Conservation (phyloP, 2,329 filamentous ascomycete species). For the Paecilomyces dactylethromorphus region DNA sequence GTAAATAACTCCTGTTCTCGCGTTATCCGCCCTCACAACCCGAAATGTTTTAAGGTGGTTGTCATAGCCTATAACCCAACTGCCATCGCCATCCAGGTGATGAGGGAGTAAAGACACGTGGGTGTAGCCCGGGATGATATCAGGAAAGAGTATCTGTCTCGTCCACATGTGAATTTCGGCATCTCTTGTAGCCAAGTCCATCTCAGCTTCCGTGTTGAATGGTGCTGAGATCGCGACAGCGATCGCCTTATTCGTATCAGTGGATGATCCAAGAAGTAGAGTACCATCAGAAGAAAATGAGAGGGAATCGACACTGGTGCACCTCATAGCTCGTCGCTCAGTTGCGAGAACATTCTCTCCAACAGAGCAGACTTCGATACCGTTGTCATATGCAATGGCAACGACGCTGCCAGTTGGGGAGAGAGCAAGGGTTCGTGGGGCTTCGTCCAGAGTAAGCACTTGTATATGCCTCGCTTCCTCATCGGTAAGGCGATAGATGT, state of each 20-base stretch:
- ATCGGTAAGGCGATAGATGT: conserved; percentile 68
- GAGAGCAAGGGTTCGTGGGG: conserved; percentile 69
- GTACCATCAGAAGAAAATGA: conserved; percentile 72
- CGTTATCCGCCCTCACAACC: conserved; percentile 67
- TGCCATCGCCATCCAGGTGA: conserved; percentile 52
- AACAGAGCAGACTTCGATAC: conserved; percentile 80
- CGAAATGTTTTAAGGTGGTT: conserved; percentile 70
- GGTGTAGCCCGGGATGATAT: conserved; percentile 71
- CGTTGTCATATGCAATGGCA: conserved; percentile 77
- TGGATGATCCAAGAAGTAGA: conserved; percentile 69
- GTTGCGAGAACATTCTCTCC: conserved; percentile 56
- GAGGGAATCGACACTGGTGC: conserved; percentile 66
- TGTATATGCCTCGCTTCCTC: conserved; percentile 64
- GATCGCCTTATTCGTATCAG: conserved; percentile 56
- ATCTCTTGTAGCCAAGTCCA: conserved; percentile 48
- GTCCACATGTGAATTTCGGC: conserved; percentile 74
- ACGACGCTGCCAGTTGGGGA: conserved; percentile 77
- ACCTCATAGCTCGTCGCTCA: conserved; percentile 70
- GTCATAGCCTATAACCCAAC: conserved; percentile 74
- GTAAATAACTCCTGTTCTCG: conserved; percentile 70
- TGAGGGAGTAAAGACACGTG: conserved; percentile 62
- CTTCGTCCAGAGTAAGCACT: conserved; percentile 70
- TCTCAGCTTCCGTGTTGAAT: conserved; percentile 58
- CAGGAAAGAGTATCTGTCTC: conserved; percentile 76
- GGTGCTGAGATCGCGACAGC: conserved; percentile 74